Evolutionary conservation across 2,329 filamentous ascomycete species (phyloP).

Genomic region (Diaporthe citriasiana): DNA sequence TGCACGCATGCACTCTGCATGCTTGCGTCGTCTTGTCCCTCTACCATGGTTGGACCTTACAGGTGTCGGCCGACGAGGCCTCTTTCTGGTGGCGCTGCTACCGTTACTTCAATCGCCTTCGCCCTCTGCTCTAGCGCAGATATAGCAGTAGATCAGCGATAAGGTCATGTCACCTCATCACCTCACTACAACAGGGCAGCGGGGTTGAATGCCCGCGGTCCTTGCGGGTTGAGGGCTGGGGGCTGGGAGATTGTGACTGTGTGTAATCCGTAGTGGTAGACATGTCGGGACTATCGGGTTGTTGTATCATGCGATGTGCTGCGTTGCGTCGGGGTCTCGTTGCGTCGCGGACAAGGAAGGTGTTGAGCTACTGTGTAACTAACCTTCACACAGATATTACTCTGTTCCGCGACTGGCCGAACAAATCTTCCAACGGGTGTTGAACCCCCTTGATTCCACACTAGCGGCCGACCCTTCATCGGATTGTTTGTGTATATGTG

Average conservation of each 20-base stretch:
- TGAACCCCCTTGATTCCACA: conserved; percentile 25
- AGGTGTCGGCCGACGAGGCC: conserved; percentile 11
- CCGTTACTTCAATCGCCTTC: conserved; percentile 20
- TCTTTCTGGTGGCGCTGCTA: neutral
- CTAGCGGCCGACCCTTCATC: conserved; percentile 22
- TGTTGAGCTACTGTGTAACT: too few relatives aligned
- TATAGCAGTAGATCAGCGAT: conserved; percentile 26
- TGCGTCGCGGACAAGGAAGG: neutral
- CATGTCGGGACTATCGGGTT: neutral
- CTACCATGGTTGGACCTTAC: conserved; percentile 30
- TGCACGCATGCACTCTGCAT: conserved; percentile 5
- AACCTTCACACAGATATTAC: conserved; percentile 15
- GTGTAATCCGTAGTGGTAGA: too few relatives aligned
- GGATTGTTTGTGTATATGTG: neutral
- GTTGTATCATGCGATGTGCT: conserved; percentile 8
- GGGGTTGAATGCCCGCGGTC: neutral
- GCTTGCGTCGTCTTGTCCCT: conserved; percentile 8
- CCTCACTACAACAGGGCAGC: neutral
- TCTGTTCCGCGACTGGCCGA: conserved; percentile 26
- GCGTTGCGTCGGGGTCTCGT: neutral
- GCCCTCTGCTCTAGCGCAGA: conserved; percentile 25
- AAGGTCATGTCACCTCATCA: conserved; percentile 16
- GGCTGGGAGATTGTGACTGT: neutral
- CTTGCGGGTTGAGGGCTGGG: neutral
- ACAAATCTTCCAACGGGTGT: neutral